Conservation (phyloP, 179 eudicot species). For the Sideroxylon spinosum region DNA sequence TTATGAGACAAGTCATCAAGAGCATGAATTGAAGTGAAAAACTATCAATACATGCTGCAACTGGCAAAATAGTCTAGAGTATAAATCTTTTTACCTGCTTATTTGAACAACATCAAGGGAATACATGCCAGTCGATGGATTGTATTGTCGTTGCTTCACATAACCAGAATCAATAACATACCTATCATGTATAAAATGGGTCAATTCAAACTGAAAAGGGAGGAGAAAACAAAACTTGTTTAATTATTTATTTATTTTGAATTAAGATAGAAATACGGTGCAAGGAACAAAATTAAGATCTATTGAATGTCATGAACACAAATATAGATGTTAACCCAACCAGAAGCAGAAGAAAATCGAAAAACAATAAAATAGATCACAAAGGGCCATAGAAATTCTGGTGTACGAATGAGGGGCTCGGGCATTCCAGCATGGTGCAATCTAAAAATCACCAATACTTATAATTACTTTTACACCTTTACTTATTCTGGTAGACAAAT, state of each 20-base stretch:
- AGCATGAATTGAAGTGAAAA: neutral
- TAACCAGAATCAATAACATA: slow-evolving; percentile 94
- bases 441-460: no score
- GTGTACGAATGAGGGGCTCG: neutral
- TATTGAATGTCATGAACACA: neutral
- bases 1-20: neutral
- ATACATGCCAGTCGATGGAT: slow-evolving; percentile 92
- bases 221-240: neutral
- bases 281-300: neutral
- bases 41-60: neutral
- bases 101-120: slow-evolving; percentile 87
- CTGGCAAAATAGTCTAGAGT: neutral
- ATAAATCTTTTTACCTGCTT: slow-evolving; percentile 52
- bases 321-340: neutral
- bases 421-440: no score
- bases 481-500: no score
- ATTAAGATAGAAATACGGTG: neutral
- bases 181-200: slow-evolving; percentile 27
- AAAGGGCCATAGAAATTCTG: neutral
- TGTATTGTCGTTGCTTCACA: slow-evolving; percentile 93
- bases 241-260: neutral
- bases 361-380: neutral
- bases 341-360: neutral
- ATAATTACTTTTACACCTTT: no score
- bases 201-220: slow-evolving; percentile 1